Conservation (phyloP, 257 asterid genomes). For the Solanum rostratum region DNA sequence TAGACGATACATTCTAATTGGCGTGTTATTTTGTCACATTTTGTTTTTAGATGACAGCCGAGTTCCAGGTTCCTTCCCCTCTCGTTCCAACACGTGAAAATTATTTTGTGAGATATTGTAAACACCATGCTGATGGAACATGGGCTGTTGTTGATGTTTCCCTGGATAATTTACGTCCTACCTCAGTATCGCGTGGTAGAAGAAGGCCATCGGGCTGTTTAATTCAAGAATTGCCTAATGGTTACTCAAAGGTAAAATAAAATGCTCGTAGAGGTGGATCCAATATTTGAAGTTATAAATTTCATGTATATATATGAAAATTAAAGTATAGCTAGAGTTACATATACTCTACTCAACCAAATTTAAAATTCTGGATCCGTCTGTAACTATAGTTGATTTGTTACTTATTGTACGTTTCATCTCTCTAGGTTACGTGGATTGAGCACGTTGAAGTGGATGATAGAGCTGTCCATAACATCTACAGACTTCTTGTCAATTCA, state of each 20-base stretch:
- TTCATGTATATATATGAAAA: neutral
- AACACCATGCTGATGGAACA: constrained; percentile 56
- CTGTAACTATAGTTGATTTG: neutral
- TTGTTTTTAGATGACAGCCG: constrained; percentile 58
- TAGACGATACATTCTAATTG: neutral
- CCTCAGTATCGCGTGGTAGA: constrained; percentile 41
- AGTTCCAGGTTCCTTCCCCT: constrained; percentile 76
- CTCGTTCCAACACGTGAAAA: constrained; percentile 67
- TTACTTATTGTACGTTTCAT: neutral
- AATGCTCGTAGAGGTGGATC: neutral
- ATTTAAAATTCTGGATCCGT: neutral
- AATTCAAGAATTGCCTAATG: constrained; percentile 70
- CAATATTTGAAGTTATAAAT: neutral
- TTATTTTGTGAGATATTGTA: constrained; percentile 68
- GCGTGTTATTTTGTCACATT: neutral
- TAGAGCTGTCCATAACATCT: constrained; percentile 48
- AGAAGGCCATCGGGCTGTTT: constrained; percentile 77
- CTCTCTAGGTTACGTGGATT: constrained; percentile 55
- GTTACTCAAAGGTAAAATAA: constrained; percentile 57
- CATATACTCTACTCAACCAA: neutral
- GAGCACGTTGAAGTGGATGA: constrained; percentile 73
- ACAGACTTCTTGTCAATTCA: constrained; percentile 46
- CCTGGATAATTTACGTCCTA: constrained; percentile 46
- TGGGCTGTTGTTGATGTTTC: constrained; percentile 88
- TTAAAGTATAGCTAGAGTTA: neutral